These are phyloP conservation scores for Ogataea ganodermae DNA, from an alignment of 805 yeast species.

Conservation along the genomic window DNA sequence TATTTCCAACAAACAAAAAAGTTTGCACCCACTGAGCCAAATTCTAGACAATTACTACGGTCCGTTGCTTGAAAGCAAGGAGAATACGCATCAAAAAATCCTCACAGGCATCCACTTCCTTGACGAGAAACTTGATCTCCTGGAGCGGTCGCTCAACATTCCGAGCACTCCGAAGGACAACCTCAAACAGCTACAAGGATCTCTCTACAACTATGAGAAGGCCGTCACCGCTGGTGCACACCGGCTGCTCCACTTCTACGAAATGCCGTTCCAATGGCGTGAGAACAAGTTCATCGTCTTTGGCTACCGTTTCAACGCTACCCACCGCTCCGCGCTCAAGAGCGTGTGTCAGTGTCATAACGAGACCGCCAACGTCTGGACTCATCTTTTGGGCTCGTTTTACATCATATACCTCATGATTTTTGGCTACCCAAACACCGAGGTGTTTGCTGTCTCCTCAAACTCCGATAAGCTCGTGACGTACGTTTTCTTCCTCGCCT, in stretches of 20 bases:
- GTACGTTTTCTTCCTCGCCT: constrained; percentile 67
- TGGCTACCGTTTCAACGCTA: constrained; percentile 82
- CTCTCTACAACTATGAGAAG: constrained; percentile 47
- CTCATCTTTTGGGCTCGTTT: constrained; percentile 75
- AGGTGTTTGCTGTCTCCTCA: constrained; percentile 45
- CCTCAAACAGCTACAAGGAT: constrained; percentile 33
- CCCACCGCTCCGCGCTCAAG: constrained; percentile 57
- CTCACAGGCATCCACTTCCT: constrained; percentile 40
- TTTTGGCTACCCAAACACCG: constrained; percentile 64
- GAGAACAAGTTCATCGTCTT: constrained; percentile 82
- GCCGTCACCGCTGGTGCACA: constrained; percentile 45
- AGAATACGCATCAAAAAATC: constrained; percentile 33
- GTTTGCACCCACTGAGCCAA: constrained; percentile 31
- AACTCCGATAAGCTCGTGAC: constrained; percentile 51
- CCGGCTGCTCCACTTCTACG: constrained; percentile 72
- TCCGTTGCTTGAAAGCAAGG: constrained; percentile 16
- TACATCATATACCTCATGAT: constrained; percentile 57
- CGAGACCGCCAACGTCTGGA: constrained; percentile 92
- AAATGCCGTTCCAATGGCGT: constrained; percentile 89
- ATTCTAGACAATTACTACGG: constrained; percentile 36
- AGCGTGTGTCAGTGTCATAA: constrained; percentile 73
- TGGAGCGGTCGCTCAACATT: constrained; percentile 38
- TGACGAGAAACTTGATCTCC: constrained; percentile 43
- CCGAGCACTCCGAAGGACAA: constrained; percentile 31
- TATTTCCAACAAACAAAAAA: constrained; percentile 27